A percentile compares a stretch with the other conserved stretches of the same genome.
Conservation (phyloP, 108 stramenopile genomes). For the Cyclotella sp. region DNA sequence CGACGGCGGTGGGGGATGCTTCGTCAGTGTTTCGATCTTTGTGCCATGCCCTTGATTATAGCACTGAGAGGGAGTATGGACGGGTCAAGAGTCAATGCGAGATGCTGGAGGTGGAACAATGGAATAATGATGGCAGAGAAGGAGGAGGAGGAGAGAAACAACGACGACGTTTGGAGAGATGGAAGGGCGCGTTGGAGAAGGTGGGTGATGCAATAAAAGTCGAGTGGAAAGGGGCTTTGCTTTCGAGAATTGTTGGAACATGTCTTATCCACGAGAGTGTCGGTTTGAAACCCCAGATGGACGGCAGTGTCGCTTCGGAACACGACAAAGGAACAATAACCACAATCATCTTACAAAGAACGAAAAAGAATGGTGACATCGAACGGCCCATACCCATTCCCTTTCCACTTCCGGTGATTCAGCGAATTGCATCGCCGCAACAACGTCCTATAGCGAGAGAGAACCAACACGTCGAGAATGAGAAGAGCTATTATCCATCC, state of each 20-base stretch:
- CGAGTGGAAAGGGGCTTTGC: conserved; percentile 36
- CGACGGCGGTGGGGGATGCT: conserved; percentile 40
- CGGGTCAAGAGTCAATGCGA: conserved; percentile 10
- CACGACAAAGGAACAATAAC: background rate
- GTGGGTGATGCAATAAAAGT: conserved; percentile 22
- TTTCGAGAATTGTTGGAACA: conserved; percentile 40
- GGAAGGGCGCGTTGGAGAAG: conserved; percentile 2
- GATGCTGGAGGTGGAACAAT: conserved; percentile 12
- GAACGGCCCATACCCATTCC: conserved; percentile 47
- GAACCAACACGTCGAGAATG: background rate
- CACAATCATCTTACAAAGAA: conserved; percentile 31
- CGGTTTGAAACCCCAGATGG: background rate
- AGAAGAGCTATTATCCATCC: conserved; percentile 19
- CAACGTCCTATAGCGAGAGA: background rate
- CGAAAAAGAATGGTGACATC: conserved; percentile 48
- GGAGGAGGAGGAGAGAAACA: background rate
- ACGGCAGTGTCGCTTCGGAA: background rate
- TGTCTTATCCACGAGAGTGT: background rate
- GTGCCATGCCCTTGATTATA: conserved; percentile 25
- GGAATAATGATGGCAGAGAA: conserved; percentile 15
- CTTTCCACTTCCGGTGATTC: conserved; percentile 39
- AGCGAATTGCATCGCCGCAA: background rate
- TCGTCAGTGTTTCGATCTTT: conserved; percentile 45
- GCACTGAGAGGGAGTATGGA: conserved; percentile 20
- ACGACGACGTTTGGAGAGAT: background rate